Evolutionary conservation across 257 asterid species (phyloP).

Genomic region (Asclepias syriaca): DNA sequence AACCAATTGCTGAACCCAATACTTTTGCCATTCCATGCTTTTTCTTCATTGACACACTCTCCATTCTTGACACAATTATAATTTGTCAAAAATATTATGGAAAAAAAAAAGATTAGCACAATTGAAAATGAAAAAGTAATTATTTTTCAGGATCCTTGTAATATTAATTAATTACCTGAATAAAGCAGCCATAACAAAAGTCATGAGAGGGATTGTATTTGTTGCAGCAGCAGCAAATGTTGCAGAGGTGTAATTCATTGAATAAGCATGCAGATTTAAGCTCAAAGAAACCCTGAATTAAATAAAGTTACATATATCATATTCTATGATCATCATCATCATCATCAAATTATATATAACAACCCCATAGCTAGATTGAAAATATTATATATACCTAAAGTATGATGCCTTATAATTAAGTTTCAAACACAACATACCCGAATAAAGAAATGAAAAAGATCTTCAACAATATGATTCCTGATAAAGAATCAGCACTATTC

Average conservation of each 20-base stretch:
- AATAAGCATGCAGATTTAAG: conserved; percentile 35
- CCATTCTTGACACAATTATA: conserved; percentile 28
- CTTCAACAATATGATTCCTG: conserved; percentile 30
- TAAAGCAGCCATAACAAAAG: conserved; percentile 42
- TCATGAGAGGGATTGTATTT: conserved; percentile 41
- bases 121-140: no score
- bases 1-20: conserved; percentile 32
- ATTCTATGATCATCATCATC: not conserved
- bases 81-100: not conserved
- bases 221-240: conserved; percentile 46
- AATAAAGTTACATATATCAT: not conserved
- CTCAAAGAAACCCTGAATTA: conserved; percentile 36
- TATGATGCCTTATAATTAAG: not conserved
- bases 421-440: conserved; percentile 30
- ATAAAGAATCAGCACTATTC: conserved; percentile 26
- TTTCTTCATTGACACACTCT: conserved; percentile 25
- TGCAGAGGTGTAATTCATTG: conserved; percentile 41
- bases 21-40: conserved; percentile 52
- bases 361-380: not conserved
- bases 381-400: no score
- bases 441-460: conserved; percentile 37
- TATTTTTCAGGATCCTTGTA: not conserved
- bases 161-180: conserved; percentile 27
- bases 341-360: not conserved
- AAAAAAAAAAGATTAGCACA: not conserved